Base-by-base conservation (phyloP, 1,139 yeast genomes). In the Trichomonascaceae sp. region DNA sequence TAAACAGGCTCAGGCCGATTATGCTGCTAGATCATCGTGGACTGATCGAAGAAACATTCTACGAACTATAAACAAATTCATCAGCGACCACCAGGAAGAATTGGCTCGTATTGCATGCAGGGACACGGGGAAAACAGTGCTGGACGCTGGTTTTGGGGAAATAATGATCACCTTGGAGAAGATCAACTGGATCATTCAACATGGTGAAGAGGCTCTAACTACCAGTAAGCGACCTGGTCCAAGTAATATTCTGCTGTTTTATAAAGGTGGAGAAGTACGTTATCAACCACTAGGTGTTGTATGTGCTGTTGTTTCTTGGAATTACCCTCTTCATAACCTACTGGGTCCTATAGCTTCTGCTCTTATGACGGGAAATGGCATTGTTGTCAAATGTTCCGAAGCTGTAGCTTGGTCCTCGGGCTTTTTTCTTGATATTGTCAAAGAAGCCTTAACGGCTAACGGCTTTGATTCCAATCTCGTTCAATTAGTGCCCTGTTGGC, bases 141-240 rank as follows among this genome's bases (percentile, higher is more conserved):
- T 93, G 47, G 98, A 93, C 73, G 98, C 99, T 1, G 85, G 93
- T 55, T 84, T 93, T 85, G 99, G 99, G 47, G 99, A 93, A 60
- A 71, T 74, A 53, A 79, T 93, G 81, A 98, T 90, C 10, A 91
- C 98, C 0, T 75, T 91, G 60, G 99, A 93, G 68, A 93, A 93
- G 69, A 73, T 91, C 63, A 84, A 85, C 61, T 93, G 99, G 99
- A 84, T 87, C 50, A 76, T 88, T 52, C 80, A 84, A 60, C 83
- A 93, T 67, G 98, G 98, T 36, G 95, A 85, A 62, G 72, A 72
- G 19, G 80, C 87, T 0, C 74, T 93, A 59, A 74, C 77, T 49
- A 85, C 93, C 1, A 85, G 95, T 10, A 78, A 76, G 54, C 81
- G 98, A 60, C 87, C 96, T 0, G 96, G 96, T 0, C 95, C 97